phyloP scores from a whole-genome alignment of 2,329 filamentous ascomycete genomes.

The Trichocomaceae sp. region DNA sequence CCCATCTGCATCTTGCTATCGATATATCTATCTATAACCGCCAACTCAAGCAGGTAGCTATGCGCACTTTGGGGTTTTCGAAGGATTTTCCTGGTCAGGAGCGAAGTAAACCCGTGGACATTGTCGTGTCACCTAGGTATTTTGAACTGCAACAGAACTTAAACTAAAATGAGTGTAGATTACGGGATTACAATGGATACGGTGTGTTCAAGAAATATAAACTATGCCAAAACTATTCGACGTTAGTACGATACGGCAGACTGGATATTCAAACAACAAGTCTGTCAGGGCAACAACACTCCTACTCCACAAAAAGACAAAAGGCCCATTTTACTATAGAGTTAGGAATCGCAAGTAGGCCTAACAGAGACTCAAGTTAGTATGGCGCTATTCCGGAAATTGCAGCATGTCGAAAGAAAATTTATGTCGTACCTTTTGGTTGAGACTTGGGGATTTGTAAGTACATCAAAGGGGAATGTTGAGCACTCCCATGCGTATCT shows the following conservation, averaged over 20 bases:
- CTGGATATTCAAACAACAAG: not conserved
- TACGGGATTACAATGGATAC: not conserved
- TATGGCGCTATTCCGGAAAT: not conserved
- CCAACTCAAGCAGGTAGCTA: too few relatives aligned
- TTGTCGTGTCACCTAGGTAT: too few relatives aligned
- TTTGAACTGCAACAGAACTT: too few relatives aligned
- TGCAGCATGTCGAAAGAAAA: not conserved
- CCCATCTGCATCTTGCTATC: too few relatives aligned
- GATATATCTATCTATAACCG: too few relatives aligned
- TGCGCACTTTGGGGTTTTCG: too few relatives aligned
- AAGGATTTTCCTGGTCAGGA: too few relatives aligned
- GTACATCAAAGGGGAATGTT: slow-evolving; percentile 1
- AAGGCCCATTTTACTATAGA: not conserved
- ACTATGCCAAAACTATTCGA: too few relatives aligned
- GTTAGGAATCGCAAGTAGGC: not conserved
- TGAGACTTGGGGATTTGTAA: not conserved
- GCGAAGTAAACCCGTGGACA: too few relatives aligned
- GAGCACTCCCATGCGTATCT: not conserved
- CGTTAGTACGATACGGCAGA: too few relatives aligned
- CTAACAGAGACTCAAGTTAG: not conserved
- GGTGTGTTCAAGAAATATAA: not conserved
- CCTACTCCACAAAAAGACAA: not conserved
- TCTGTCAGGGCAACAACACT: not conserved
- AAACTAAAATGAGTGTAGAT: too few relatives aligned
- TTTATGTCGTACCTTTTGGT: not conserved